These are phyloP conservation scores for Lipomyces sp. DNA, from an alignment of 805 yeast species.

Conservation along the genomic window DNA sequence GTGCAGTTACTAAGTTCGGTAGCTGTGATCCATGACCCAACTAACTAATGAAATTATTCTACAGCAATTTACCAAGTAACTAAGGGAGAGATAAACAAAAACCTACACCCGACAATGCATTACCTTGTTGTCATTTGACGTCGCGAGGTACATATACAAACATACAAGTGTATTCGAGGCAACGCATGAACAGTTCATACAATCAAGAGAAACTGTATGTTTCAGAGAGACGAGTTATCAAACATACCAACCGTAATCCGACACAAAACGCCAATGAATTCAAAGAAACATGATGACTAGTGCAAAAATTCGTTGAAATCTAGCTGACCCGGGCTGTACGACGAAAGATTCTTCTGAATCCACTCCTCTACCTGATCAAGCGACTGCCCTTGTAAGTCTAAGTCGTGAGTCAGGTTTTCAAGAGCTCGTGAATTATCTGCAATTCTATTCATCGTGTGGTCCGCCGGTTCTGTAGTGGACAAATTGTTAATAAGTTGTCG, in stretches of 20 bases:
- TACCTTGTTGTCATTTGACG: not conserved
- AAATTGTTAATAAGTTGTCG: conserved; percentile 23
- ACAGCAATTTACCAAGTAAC: too few species aligned
- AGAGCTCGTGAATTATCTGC: conserved; percentile 32
- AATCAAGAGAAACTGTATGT: not conserved
- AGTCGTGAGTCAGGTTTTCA: conserved; percentile 38
- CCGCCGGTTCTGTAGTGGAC: conserved; percentile 12
- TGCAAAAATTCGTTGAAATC: conserved; percentile 1
- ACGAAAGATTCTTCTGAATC: conserved; percentile 34
- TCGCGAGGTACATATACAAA: too few species aligned
- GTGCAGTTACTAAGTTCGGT: too few species aligned
- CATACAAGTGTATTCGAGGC: too few species aligned
- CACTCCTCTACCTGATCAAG: conserved; percentile 45
- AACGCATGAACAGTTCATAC: not conserved
- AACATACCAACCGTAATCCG: not conserved
- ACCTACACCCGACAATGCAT: too few species aligned
- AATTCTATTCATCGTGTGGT: conserved; percentile 1
- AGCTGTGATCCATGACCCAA: too few species aligned
- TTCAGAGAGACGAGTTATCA: not conserved
- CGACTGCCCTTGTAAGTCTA: conserved; percentile 42
- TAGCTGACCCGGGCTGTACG: conserved; percentile 7
- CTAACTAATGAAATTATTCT: too few species aligned
- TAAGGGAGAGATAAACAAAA: too few species aligned
- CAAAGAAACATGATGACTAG: not conserved
- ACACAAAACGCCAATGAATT: not conserved